phyloP scores from a whole-genome alignment of 305 asterid species.

The Rubia tinctorum region DNA sequence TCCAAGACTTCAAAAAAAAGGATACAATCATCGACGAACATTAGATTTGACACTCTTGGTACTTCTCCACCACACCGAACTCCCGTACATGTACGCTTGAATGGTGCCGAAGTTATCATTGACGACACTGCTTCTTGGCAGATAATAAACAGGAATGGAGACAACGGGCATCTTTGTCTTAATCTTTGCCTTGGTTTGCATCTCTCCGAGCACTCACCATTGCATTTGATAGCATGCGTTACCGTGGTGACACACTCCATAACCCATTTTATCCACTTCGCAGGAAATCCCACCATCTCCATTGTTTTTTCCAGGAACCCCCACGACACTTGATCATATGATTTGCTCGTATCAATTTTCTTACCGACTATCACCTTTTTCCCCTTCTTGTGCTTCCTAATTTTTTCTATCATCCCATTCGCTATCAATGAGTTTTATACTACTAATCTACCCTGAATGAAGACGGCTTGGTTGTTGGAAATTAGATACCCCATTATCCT shows the following conservation, averaged over 20 bases:
- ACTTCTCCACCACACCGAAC: too few relatives aligned
- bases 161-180: too few relatives aligned
- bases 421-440: neutral
- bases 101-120: too few relatives aligned
- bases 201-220: neutral
- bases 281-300: neutral
- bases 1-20: too few relatives aligned
- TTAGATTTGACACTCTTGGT: too few relatives aligned
- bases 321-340: neutral
- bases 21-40: too few relatives aligned
- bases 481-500: neutral
- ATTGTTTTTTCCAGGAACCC: neutral
- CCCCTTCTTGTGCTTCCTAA: neutral
- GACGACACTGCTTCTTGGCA: too few relatives aligned
- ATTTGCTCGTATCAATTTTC: neutral
- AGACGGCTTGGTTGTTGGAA: neutral
- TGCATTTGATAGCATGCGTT: neutral
- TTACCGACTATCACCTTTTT: neutral
- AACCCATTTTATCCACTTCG: neutral
- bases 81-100: too few relatives aligned
- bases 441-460: neutral
- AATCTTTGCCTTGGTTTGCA: too few relatives aligned
- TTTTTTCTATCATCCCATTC: neutral
- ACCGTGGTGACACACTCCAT: neutral
- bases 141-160: too few relatives aligned